A percentile compares a stretch with the other conserved stretches of the same genome.
Conservation (phyloP, 441 rosid species). For the Lagerstroemia fauriei region DNA sequence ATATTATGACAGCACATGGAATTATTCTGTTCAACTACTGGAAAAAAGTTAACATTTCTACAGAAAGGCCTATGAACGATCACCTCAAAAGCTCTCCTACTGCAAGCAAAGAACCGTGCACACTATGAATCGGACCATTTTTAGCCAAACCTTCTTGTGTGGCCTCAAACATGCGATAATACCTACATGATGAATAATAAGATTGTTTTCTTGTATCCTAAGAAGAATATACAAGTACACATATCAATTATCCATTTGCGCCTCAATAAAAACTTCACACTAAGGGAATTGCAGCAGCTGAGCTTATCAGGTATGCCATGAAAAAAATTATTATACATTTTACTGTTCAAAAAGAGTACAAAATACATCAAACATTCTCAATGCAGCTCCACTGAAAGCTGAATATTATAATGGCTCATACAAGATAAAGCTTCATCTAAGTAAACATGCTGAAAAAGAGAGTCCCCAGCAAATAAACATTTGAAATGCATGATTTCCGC, state of each 20-base stretch:
- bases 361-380: not conserved
- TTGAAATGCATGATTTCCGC: no score
- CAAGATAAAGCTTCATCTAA: not conserved
- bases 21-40: not conserved
- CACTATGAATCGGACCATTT: conserved; percentile 96
- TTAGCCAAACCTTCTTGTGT: conserved; percentile 96
- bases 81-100: conserved; percentile 97
- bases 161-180: conserved; percentile 97
- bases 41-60: not conserved
- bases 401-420: not conserved
- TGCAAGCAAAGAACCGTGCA: conserved; percentile 98
- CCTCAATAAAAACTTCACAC: not conserved
- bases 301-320: not conserved
- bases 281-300: not conserved
- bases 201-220: not conserved
- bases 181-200: conserved; percentile 53
- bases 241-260: not conserved
- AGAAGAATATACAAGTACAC: not conserved
- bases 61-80: not conserved
- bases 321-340: not conserved
- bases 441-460: not conserved
- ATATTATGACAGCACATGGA: not conserved
- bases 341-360: not conserved
- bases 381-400: not conserved
- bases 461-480: not conserved